These are phyloP conservation scores for Isatis lusitanica DNA, from an alignment of 441 rosid genomes.

Conservation along the genomic window DNA sequence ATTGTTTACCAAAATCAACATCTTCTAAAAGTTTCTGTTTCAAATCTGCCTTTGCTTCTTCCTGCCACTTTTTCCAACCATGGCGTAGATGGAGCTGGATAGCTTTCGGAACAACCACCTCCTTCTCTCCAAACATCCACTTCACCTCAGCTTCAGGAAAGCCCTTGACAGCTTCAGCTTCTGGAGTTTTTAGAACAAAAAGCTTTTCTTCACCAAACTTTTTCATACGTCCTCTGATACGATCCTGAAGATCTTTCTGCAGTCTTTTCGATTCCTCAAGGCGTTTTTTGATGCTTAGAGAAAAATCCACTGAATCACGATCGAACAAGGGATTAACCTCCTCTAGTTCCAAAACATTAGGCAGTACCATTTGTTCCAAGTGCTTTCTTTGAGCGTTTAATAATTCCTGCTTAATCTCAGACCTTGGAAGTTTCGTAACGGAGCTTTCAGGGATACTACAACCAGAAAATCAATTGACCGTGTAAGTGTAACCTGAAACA, in stretches of 20 bases:
- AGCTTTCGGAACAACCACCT: slow-evolving; percentile 87
- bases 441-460: slow-evolving; percentile 52
- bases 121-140: slow-evolving; percentile 94
- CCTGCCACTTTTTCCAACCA: slow-evolving; percentile 97
- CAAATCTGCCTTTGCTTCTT: slow-evolving; percentile 80
- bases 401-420: slow-evolving; percentile 70
- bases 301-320: slow-evolving; percentile 66
- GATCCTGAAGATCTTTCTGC: slow-evolving; percentile 68
- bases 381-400: slow-evolving; percentile 71
- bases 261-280: slow-evolving; percentile 73
- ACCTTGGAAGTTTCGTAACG: slow-evolving; percentile 59
- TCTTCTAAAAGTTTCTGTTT: slow-evolving; percentile 70
- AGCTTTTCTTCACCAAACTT: slow-evolving; percentile 73
- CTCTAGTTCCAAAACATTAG: slow-evolving; percentile 69
- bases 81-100: slow-evolving; percentile 68
- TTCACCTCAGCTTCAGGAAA: slow-evolving; percentile 86
- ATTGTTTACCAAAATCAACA: slow-evolving; percentile 78
- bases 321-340: slow-evolving; percentile 61
- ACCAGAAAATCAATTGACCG: slow-evolving; percentile 33
- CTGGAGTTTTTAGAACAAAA: slow-evolving; percentile 63
- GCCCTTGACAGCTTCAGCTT: slow-evolving; percentile 79
- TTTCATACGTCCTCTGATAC: slow-evolving; percentile 68
- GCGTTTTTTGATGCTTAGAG: slow-evolving; percentile 60
- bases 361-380: slow-evolving; percentile 76
- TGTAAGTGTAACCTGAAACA: slow-evolving; percentile 25